A percentile compares a stretch with the other conserved stretches of the same genome.
Conservation (phyloP, 306 rosid genomes). For the Vicia sativa region DNA sequence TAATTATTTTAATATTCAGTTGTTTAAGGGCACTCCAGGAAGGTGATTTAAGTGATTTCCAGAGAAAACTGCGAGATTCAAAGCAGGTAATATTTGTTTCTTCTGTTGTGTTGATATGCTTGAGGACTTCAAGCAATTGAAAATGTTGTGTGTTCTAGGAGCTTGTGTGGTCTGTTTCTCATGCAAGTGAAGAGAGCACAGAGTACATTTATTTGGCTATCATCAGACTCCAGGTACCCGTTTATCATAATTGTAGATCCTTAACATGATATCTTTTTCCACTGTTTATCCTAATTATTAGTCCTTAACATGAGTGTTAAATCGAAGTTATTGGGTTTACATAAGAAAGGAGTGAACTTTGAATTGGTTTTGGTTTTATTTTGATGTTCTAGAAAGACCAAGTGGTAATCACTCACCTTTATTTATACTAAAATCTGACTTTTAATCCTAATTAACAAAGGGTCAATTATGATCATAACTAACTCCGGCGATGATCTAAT, state of each 20-base stretch:
- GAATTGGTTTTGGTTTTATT: conserved; percentile 13
- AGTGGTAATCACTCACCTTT: not conserved
- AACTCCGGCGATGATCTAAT: not conserved
- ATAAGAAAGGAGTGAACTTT: conserved; percentile 1
- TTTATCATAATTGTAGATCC: conserved; percentile 22
- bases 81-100: conserved; percentile 71
- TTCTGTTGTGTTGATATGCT: conserved; percentile 25
- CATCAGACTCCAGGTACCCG: conserved; percentile 79
- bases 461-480: not conserved
- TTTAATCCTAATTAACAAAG: not conserved
- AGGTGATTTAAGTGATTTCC: conserved; percentile 71
- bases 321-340: not conserved
- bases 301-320: not conserved
- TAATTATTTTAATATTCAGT: conserved; percentile 47
- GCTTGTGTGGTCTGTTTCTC: conserved; percentile 84
- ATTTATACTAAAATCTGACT: not conserved
- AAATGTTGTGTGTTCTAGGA: conserved; percentile 53
- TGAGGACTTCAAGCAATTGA: conserved; percentile 33
- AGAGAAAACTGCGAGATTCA: conserved; percentile 62
- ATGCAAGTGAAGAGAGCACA: conserved; percentile 91
- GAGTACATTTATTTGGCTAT: conserved; percentile 77
- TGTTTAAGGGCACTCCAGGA: conserved; percentile 90
- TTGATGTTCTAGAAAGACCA: conserved; percentile 1
- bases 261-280: conserved; percentile 8
- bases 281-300: too few relatives aligned